phyloP scores from a whole-genome alignment of 192 early-diverging fungal species.

The Coemansia sp. region DNA sequence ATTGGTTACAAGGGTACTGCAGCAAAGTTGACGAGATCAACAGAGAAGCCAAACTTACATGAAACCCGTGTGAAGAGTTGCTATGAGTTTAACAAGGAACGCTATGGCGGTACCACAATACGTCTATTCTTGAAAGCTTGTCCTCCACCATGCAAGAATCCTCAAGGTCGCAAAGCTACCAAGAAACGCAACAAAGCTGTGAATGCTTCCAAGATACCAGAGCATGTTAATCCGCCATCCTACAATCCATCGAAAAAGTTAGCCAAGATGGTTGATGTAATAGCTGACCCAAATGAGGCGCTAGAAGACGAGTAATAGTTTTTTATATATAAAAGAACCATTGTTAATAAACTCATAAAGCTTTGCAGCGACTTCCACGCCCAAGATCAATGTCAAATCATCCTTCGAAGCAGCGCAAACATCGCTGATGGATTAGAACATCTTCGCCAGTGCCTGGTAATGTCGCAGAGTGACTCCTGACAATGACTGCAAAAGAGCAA shows the following conservation, averaged over 20 bases:
- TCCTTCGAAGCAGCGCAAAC: slow-evolving; percentile 57
- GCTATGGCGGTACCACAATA: not conserved
- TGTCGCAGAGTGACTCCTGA: slow-evolving; percentile 85
- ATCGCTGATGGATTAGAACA: slow-evolving; percentile 63
- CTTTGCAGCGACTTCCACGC: slow-evolving; percentile 59
- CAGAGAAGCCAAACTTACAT: not conserved
- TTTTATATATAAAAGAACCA: not conserved
- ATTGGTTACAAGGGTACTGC: not conserved
- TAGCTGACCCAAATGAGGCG: not conserved
- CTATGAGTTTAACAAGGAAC: not conserved
- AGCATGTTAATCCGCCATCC: not conserved
- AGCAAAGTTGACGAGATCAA: not conserved
- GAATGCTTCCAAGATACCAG: not conserved
- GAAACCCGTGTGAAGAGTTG: not conserved
- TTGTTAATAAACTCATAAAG: slow-evolving; percentile 68
- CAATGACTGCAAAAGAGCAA: slow-evolving; percentile 78
- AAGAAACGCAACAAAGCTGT: too few species aligned
- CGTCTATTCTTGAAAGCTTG: not conserved
- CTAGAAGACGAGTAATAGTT: not conserved
- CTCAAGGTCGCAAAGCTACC: not conserved
- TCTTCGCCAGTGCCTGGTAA: slow-evolving; percentile 72
- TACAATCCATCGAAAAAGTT: not conserved
- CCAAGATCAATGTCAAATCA: slow-evolving; percentile 58
- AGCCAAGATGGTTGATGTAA: not conserved
- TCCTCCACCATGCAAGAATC: not conserved